Conservation (phyloP, 208 protist genomes). For the Vickermania ingenoplastis region DNA sequence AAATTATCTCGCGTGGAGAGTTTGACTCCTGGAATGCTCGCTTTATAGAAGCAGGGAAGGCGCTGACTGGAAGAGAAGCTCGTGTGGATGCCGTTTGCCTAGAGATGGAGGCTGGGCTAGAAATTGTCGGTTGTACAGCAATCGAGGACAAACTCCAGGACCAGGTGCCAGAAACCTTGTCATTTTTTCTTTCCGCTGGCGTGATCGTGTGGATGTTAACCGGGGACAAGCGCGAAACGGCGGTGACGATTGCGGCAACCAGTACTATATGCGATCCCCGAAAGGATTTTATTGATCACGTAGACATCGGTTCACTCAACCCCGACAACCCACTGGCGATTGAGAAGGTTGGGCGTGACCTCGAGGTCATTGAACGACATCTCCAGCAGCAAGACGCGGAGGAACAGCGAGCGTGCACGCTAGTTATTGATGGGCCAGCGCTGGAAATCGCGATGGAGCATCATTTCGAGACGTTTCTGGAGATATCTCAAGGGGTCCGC, state of each 20-base stretch:
- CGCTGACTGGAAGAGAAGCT: constrained; percentile 45
- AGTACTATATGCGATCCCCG: constrained; percentile 70
- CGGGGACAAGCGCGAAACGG: constrained; percentile 97
- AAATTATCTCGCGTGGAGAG: constrained; percentile 35
- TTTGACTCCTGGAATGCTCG: constrained; percentile 55
- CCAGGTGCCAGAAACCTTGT: constrained; percentile 89
- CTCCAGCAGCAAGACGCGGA: constrained; percentile 28
- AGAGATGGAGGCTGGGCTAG: constrained; percentile 83
- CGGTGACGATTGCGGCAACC: constrained; percentile 80
- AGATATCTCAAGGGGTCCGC: constrained; percentile 64
- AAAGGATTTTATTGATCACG: constrained; percentile 72
- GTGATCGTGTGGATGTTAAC: constrained; percentile 97
- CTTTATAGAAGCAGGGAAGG: constrained; percentile 48
- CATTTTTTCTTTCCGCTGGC: constrained; percentile 83
- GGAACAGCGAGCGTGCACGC: constrained; percentile 41
- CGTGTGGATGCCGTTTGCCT: constrained; percentile 73
- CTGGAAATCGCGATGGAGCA: constrained; percentile 62
- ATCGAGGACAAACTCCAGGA: constrained; percentile 98
- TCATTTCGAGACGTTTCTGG: constrained; percentile 61
- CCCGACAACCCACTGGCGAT: constrained; percentile 27
- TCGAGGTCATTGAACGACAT: constrained; percentile 53
- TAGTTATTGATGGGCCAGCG: constrained; percentile 79
- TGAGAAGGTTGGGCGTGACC: constrained; percentile 46
- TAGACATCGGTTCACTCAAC: constrained; percentile 61
- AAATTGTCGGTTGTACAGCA: constrained; percentile 88